These are phyloP conservation scores for Periconia digitata DNA, from an alignment of 2,329 filamentous ascomycete genomes.

Conservation along the genomic window DNA sequence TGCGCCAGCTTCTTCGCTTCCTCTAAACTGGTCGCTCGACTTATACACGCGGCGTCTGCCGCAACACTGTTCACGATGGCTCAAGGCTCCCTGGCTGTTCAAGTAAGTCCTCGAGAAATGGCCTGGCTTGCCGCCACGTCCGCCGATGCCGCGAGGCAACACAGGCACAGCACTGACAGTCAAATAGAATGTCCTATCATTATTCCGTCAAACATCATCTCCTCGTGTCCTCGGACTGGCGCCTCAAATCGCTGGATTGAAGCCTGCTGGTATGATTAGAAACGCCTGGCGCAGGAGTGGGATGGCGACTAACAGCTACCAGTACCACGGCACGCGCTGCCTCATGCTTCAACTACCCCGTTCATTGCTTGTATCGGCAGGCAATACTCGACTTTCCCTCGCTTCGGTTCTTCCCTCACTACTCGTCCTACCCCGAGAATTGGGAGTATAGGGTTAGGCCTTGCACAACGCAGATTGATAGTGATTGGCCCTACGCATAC, in stretches of 20 bases:
- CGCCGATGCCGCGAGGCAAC: conserved; percentile 20
- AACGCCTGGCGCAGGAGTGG: neutral
- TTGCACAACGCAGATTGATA: conserved; percentile 48
- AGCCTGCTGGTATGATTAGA: conserved; percentile 24
- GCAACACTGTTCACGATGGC: conserved; percentile 48
- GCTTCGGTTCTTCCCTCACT: conserved; percentile 34
- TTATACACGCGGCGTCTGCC: conserved; percentile 33
- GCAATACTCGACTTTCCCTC: conserved; percentile 45
- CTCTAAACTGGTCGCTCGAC: conserved; percentile 19
- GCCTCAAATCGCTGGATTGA: conserved; percentile 16
- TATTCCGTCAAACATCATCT: conserved; percentile 16
- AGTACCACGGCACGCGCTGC: conserved; percentile 37
- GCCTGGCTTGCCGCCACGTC: conserved; percentile 22
- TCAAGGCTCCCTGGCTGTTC: conserved; percentile 50
- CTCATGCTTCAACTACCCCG: conserved; percentile 33
- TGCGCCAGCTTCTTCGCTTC: conserved; percentile 20
- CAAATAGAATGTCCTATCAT: conserved; percentile 47
- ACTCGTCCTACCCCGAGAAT: conserved; percentile 32
- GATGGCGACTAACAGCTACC: conserved; percentile 9
- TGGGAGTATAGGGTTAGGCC: conserved; percentile 40
- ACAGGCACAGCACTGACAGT: conserved; percentile 19
- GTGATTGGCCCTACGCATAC: conserved; percentile 54
- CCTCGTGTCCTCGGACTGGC: conserved; percentile 10
- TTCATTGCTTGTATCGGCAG: conserved; percentile 25
- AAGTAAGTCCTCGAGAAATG: conserved; percentile 43